Conservation (phyloP, 1,284 basidiomycete species). For the Pseudozyma tsukubaensis region DNA sequence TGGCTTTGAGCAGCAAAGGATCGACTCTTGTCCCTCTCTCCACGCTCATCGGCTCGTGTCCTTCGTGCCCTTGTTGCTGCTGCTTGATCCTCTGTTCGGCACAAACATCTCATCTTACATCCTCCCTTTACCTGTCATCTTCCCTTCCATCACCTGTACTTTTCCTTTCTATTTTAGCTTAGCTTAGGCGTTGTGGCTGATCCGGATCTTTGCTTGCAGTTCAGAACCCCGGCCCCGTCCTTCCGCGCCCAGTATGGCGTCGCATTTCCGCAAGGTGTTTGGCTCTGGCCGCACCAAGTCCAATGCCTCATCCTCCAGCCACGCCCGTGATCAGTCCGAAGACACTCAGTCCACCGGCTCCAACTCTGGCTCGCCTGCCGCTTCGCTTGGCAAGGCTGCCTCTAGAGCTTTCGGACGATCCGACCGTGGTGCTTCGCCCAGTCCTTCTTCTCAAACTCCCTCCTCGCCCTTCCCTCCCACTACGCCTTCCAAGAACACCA, state of each 20-base stretch:
- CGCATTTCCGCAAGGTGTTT: constrained; percentile 51
- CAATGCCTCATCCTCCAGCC: constrained; percentile 30
- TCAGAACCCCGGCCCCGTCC: constrained; percentile 1
- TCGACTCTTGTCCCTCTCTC: constrained; percentile 1
- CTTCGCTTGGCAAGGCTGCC: constrained; percentile 33
- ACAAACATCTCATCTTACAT: constrained; percentile 10
- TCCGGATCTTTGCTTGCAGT: constrained; percentile 1
- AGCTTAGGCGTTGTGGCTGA: constrained; percentile 13
- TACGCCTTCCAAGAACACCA: neutral
- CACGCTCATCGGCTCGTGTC: constrained; percentile 9
- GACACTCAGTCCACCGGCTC: constrained; percentile 22
- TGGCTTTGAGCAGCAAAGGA: constrained; percentile 2
- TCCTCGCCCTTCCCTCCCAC: constrained; percentile 31
- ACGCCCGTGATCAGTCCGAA: constrained; percentile 33
- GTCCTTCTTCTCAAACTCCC: constrained; percentile 18
- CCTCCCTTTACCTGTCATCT: constrained; percentile 8
- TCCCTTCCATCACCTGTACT: constrained; percentile 25
- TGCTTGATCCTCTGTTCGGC: neutral
- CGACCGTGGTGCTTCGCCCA: constrained; percentile 36
- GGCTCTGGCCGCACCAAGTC: constrained; percentile 52
- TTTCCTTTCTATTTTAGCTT: constrained; percentile 4
- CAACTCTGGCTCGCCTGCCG: constrained; percentile 35
- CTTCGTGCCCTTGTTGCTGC: neutral
- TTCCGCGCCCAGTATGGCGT: constrained; percentile 30
- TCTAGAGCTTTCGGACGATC: constrained; percentile 36